Conservation (phyloP, 345 rosid species). For the Gossypium bickii region DNA sequence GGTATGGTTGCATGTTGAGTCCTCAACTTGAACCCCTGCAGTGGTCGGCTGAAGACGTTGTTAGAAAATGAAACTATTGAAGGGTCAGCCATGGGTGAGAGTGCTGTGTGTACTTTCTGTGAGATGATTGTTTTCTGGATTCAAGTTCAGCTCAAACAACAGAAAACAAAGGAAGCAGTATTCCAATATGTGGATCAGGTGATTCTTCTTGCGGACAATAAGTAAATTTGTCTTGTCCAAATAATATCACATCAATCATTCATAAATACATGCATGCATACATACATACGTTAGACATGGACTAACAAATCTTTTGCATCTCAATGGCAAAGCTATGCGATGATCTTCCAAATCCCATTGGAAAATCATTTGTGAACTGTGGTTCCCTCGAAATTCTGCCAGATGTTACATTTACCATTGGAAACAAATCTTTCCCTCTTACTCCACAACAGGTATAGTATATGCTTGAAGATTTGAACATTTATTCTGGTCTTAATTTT, state of each 20-base stretch:
- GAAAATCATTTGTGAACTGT: slow-evolving; percentile 46
- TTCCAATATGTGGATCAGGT: slow-evolving; percentile 45
- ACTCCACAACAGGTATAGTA: slow-evolving; percentile 41
- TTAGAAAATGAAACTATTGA: slow-evolving; percentile 19
- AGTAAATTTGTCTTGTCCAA: neutral
- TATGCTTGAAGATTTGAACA: neutral
- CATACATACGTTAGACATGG: neutral
- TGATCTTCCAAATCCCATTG: slow-evolving; percentile 40
- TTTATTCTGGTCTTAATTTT: neutral
- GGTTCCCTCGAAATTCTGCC: slow-evolving; percentile 35
- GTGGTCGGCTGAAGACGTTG: slow-evolving; percentile 25
- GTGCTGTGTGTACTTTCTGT: slow-evolving; percentile 39
- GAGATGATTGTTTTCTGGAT: slow-evolving; percentile 50
- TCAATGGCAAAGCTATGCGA: slow-evolving; percentile 42
- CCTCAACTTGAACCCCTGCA: slow-evolving; percentile 18
- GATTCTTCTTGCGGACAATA: neutral
- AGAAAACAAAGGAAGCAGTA: slow-evolving; percentile 40
- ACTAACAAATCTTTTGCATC: neutral
- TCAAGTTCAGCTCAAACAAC: slow-evolving; percentile 45
- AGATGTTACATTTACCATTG: slow-evolving; percentile 45
- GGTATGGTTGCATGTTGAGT: neutral
- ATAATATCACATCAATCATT: neutral
- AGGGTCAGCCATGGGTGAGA: slow-evolving; percentile 13
- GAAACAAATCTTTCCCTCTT: slow-evolving; percentile 38
- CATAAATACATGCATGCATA: too few species aligned